A percentile compares a stretch with the other conserved stretches of the same genome.
These are phyloP conservation scores for Colletotrichum euphorbiae DNA, from an alignment of 2,329 filamentous ascomycete species.

Conservation along the genomic window DNA sequence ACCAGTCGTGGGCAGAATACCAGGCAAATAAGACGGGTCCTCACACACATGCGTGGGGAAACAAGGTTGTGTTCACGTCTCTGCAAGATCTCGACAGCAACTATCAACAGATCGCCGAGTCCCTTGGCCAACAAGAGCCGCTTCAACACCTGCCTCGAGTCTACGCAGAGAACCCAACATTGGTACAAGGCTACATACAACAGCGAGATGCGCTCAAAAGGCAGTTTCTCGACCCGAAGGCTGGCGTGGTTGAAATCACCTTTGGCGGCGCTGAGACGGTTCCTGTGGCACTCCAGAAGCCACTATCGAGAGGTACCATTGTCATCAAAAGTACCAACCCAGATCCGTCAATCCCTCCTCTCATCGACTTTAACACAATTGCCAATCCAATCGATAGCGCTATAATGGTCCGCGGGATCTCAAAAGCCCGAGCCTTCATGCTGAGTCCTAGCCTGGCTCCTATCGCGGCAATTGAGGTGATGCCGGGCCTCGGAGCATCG, in stretches of 20 bases:
- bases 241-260: constrained; percentile 41
- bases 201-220: constrained; percentile 35
- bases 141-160: constrained; percentile 39
- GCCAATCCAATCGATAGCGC: constrained; percentile 42
- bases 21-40: constrained; percentile 42
- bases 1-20: constrained; percentile 43
- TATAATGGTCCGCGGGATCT: constrained; percentile 35
- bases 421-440: constrained; percentile 42
- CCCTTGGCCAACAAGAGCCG: constrained; percentile 41
- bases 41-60: constrained; percentile 43
- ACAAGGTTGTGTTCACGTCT: constrained; percentile 42
- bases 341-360: constrained; percentile 38
- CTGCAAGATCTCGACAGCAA: constrained; percentile 37
- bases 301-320: constrained; percentile 43
- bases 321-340: constrained; percentile 42
- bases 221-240: constrained; percentile 39
- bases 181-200: constrained; percentile 36
- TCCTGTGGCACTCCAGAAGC: constrained; percentile 42
- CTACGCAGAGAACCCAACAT: constrained; percentile 40
- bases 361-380: constrained; percentile 43
- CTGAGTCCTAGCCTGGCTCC: constrained; percentile 34
- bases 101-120: constrained; percentile 21
- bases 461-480: constrained; percentile 37
- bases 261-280: constrained; percentile 40
- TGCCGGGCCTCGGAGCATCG: constrained; percentile 42